Conservation (phyloP, 176 grass and related monocot species). For the Tuctoria greenei region DNA sequence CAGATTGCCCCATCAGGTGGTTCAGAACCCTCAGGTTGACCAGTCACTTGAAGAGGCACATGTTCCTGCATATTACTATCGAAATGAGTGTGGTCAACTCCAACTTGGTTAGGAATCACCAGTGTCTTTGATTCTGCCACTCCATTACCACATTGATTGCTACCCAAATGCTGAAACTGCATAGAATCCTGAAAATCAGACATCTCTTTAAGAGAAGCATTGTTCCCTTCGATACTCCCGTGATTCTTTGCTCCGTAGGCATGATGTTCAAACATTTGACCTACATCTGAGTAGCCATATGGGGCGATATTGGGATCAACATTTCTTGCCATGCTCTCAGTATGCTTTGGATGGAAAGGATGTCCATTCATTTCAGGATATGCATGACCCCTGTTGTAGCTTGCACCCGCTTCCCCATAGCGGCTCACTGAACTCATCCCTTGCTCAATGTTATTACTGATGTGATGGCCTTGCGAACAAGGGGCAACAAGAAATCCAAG, state of each 20-base stretch:
- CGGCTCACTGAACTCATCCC: constrained; percentile 32
- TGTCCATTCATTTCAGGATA: constrained; percentile 51
- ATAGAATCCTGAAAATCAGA: constrained; percentile 46
- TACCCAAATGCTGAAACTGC: constrained; percentile 47
- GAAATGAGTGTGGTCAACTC: constrained; percentile 38
- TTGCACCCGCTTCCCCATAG: constrained; percentile 37
- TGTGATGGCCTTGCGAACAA: constrained; percentile 35
- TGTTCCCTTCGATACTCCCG: constrained; percentile 35
- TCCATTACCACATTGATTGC: constrained; percentile 42
- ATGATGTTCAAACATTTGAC: constrained; percentile 51
- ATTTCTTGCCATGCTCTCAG: constrained; percentile 39
- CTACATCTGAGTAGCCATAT: constrained; percentile 50
- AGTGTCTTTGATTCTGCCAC: constrained; percentile 40
- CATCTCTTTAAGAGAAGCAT: constrained; percentile 42
- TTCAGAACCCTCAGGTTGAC: constrained; percentile 47
- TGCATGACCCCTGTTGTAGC: constrained; percentile 38
- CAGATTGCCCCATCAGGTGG: constrained; percentile 42
- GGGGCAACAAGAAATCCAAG: constrained; percentile 54
- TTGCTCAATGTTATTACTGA: constrained; percentile 46
- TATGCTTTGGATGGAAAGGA: constrained; percentile 47
- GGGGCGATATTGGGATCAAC: constrained; percentile 22
- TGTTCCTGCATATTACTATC: constrained; percentile 34
- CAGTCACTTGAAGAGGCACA: constrained; percentile 14
- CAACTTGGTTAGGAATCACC: constrained; percentile 37
- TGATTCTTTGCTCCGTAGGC: constrained; percentile 38